These are phyloP conservation scores for Climacium dendroides DNA, from an alignment of 225 moss, liverwort and hornwort species.

Conservation along the genomic window DNA sequence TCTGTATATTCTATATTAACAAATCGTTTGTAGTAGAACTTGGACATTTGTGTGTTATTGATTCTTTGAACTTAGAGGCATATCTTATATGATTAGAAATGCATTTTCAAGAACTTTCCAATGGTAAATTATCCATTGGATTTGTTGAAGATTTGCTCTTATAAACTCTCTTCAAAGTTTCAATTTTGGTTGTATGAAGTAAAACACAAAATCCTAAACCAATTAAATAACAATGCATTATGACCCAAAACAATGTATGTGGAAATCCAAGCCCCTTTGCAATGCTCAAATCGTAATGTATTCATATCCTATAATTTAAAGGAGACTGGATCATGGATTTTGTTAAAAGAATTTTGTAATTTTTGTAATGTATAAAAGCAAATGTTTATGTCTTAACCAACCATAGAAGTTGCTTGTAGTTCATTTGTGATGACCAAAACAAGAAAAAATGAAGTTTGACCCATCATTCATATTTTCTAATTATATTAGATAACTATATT, in stretches of 20 bases:
- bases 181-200: neutral
- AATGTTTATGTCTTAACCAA: neutral
- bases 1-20: neutral
- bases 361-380: neutral
- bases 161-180: neutral
- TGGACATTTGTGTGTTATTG: neutral
- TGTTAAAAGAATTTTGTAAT: neutral
- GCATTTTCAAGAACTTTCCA: neutral
- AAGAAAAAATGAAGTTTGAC: neutral
- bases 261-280: too few relatives aligned
- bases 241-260: neutral
- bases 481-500: neutral
- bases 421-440: neutral
- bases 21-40: fast-evolving
- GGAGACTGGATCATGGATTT: neutral
- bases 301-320: neutral
- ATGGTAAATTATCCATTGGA: neutral
- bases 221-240: neutral
- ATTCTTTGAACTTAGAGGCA: neutral
- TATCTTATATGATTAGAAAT: neutral
- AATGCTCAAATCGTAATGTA: neutral
- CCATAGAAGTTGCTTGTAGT: neutral
- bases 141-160: neutral
- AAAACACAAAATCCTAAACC: neutral
- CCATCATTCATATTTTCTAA: neutral